phyloP scores from a whole-genome alignment of 768 basidiomycete species.

The Kwoniella newhampshirensis region DNA sequence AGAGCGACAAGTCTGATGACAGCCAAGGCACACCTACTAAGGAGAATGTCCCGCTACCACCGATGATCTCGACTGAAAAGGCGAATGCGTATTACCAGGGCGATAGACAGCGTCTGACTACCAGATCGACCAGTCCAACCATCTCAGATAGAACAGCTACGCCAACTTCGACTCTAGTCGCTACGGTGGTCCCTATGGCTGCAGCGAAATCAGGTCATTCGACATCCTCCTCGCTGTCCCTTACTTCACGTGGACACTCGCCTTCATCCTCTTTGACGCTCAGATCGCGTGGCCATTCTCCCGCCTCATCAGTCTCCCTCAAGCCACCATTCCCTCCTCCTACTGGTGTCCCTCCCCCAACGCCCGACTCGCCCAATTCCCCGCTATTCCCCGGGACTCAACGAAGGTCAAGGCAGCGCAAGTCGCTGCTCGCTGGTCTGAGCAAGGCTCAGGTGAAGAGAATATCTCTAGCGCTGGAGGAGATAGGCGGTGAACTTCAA shows the following conservation, averaged over 20 bases:
- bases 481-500: conserved; percentile 29
- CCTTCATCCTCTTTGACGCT: conserved; percentile 2
- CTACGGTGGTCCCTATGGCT: neutral
- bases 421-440: conserved; percentile 35
- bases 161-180: conserved; percentile 23
- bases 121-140: conserved; percentile 8
- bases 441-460: conserved; percentile 42
- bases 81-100: conserved; percentile 22
- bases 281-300: conserved; percentile 2
- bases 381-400: conserved; percentile 2
- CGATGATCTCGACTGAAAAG: conserved; percentile 25
- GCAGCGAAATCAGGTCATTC: conserved; percentile 1
- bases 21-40: conserved; percentile 9
- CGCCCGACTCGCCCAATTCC: conserved; percentile 6
- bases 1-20: conserved; percentile 16
- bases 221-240: conserved; percentile 2
- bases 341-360: conserved; percentile 1
- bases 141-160: conserved; percentile 31
- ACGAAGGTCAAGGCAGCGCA: conserved; percentile 16
- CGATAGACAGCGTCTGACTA: neutral
- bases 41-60: conserved; percentile 14
- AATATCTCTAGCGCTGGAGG: conserved; percentile 41
- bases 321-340: neutral
- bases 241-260: neutral
- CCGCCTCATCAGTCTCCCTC: conserved; percentile 5